Conservation (phyloP, 345 rosid species). For the Eucalyptus coolabah region DNA sequence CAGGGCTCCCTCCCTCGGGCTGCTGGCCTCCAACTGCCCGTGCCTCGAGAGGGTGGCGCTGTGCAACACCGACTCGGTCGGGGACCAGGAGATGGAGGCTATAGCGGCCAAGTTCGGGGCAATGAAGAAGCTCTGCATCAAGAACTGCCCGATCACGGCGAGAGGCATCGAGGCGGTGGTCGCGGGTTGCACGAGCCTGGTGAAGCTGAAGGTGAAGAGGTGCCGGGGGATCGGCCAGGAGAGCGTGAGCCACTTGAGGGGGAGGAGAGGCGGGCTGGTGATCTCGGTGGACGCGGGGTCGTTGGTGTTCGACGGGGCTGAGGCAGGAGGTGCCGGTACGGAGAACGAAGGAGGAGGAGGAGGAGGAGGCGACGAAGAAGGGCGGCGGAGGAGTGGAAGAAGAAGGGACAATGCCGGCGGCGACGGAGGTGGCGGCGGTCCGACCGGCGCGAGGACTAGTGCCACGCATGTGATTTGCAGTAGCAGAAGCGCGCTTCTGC, state of each 20-base stretch:
- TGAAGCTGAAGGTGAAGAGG: slow-evolving; percentile 40
- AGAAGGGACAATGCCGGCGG: neutral
- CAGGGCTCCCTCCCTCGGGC: slow-evolving; percentile 1
- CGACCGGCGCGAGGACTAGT: neutral
- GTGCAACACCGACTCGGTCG: slow-evolving; percentile 24
- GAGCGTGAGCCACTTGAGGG: neutral
- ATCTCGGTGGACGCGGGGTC: slow-evolving; percentile 16
- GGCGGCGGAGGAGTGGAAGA: neutral
- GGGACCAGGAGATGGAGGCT: slow-evolving; percentile 16
- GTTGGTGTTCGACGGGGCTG: neutral
- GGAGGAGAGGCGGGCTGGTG: slow-evolving; percentile 1
- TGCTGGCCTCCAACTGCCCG: slow-evolving; percentile 19
- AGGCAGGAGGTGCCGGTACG: neutral
- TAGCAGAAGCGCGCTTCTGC: slow-evolving; percentile 13
- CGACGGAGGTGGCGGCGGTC: neutral
- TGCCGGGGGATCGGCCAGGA: slow-evolving; percentile 16
- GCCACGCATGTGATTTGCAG: slow-evolving; percentile 15
- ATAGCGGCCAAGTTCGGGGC: slow-evolving; percentile 19
- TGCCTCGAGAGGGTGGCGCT: slow-evolving; percentile 29
- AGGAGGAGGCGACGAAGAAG: neutral
- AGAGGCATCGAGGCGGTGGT: slow-evolving; percentile 21
- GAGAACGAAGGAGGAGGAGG: neutral
- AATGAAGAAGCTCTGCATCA: slow-evolving; percentile 38
- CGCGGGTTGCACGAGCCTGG: slow-evolving; percentile 20
- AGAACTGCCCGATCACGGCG: slow-evolving; percentile 29